Percentiles rank a stretch among this genome's conserved stretches.
These are phyloP conservation scores for Pseudisothecium myosuroides DNA, from an alignment of 225 moss, liverwort and hornwort genomes.

Conservation along the genomic window DNA sequence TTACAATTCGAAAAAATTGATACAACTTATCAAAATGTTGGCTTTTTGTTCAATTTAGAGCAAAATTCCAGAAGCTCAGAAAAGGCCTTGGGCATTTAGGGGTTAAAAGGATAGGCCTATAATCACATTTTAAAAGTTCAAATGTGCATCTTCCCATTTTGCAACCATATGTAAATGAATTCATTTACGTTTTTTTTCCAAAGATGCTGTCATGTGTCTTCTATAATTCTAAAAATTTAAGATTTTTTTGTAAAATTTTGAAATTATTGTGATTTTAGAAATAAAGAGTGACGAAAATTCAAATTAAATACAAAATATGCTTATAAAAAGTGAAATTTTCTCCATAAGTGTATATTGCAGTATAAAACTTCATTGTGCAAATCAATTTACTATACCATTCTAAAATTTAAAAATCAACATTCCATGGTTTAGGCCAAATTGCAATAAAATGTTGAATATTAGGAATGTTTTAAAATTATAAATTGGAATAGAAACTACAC, in stretches of 20 bases:
- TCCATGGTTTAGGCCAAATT: neutral
- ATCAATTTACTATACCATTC: neutral
- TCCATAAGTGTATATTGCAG: neutral
- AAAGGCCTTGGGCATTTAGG: too few species aligned
- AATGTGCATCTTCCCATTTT: neutral
- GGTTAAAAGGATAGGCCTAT: neutral
- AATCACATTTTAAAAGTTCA: neutral
- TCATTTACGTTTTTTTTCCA: neutral
- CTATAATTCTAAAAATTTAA: neutral
- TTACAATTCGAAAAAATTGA: too few species aligned
- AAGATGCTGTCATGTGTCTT: neutral
- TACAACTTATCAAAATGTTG: too few species aligned
- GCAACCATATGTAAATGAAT: neutral
- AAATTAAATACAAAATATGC: neutral
- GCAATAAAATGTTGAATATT: neutral
- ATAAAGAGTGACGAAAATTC: neutral
- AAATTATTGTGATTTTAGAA: neutral
- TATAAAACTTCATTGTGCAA: neutral
- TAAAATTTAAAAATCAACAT: neutral
- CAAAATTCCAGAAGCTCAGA: too few species aligned
- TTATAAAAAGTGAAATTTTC: neutral
- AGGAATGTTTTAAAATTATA: neutral
- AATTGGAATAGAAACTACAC: rapidly evolving
- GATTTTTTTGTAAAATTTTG: neutral
- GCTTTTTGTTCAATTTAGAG: too few species aligned